phyloP scores from a whole-genome alignment of 2,329 filamentous ascomycete genomes.

The Whalleya microplaca region DNA sequence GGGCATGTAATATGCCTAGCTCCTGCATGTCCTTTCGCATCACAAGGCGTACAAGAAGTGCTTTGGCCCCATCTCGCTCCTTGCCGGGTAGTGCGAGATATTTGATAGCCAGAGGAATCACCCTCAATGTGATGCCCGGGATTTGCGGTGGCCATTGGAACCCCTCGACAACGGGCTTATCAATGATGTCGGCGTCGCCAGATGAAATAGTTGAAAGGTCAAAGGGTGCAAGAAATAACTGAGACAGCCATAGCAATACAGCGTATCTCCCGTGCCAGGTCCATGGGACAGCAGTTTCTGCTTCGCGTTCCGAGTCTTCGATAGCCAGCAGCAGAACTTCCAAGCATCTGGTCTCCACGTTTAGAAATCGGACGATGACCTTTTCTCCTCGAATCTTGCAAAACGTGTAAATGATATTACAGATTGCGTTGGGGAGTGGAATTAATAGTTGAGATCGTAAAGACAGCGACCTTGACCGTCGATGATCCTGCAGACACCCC shows the following conservation, averaged over 20 bases:
- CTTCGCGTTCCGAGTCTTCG: conserved; percentile 58
- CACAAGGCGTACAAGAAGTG: conserved; percentile 78
- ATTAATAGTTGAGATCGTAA: conserved; percentile 48
- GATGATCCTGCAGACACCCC: conserved; percentile 59
- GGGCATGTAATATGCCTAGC: conserved; percentile 67
- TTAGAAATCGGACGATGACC: conserved; percentile 86
- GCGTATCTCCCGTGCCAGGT: conserved; percentile 90
- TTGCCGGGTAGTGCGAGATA: conserved; percentile 80
- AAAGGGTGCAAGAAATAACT: conserved; percentile 84
- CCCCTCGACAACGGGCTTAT: conserved; percentile 47
- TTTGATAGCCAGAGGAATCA: conserved; percentile 71
- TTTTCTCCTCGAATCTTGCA: conserved; percentile 96
- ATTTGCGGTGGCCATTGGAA: conserved; percentile 62
- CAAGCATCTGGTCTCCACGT: conserved; percentile 84
- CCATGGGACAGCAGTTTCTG: conserved; percentile 45
- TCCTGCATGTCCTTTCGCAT: conserved; percentile 87
- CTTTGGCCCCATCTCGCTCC: conserved; percentile 85
- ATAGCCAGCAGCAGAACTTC: conserved; percentile 78
- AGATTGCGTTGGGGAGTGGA: conserved; percentile 71
- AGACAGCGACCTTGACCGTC: conserved; percentile 45
- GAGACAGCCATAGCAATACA: conserved; percentile 83
- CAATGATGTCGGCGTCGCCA: conserved; percentile 51
- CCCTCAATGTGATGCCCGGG: conserved; percentile 70
- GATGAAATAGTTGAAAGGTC: conserved; percentile 85
- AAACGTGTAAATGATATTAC: conserved; percentile 81